These are phyloP conservation scores for Curvularia eragrostidis DNA, from an alignment of 2,329 filamentous ascomycete species.

Conservation along the genomic window DNA sequence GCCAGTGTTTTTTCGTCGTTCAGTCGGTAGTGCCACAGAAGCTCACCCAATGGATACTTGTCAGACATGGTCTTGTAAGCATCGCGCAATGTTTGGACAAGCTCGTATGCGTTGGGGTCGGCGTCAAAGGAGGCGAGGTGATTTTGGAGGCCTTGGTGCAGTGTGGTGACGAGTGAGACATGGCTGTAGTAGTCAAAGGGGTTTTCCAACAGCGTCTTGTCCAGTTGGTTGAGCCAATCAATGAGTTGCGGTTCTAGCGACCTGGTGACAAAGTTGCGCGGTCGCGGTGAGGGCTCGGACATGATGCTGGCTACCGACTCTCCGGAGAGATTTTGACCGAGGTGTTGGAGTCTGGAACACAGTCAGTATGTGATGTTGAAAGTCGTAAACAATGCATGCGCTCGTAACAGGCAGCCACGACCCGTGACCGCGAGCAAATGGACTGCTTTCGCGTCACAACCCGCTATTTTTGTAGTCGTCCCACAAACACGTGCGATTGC, in stretches of 20 bases:
- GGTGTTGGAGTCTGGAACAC: slow-evolving; percentile 33
- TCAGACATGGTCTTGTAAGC: slow-evolving; percentile 66
- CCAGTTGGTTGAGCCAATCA: slow-evolving; percentile 54
- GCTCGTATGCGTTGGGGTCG: slow-evolving; percentile 52
- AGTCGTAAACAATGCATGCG: slow-evolving; percentile 19
- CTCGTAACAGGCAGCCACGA: slow-evolving; percentile 25
- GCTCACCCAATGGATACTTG: slow-evolving; percentile 75
- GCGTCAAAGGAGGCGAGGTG: slow-evolving; percentile 45
- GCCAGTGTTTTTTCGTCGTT: slow-evolving; percentile 71
- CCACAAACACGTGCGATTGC: neutral
- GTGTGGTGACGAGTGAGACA: slow-evolving; percentile 55
- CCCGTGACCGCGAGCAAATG: slow-evolving; percentile 28
- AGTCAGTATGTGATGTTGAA: slow-evolving; percentile 19
- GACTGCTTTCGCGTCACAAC: slow-evolving; percentile 16
- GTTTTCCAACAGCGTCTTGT: slow-evolving; percentile 54
- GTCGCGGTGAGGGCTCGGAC: slow-evolving; percentile 55
- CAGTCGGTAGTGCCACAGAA: slow-evolving; percentile 78
- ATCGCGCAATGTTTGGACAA: slow-evolving; percentile 55
- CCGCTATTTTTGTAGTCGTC: neutral
- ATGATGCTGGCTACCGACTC: slow-evolving; percentile 57
- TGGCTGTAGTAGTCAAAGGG: slow-evolving; percentile 59
- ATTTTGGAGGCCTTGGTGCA: slow-evolving; percentile 57
- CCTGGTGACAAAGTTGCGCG: slow-evolving; percentile 52
- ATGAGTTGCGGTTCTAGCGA: slow-evolving; percentile 54
- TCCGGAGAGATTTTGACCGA: slow-evolving; percentile 51